Conservation (phyloP, 345 rosid genomes). For the Linum lewisii region DNA sequence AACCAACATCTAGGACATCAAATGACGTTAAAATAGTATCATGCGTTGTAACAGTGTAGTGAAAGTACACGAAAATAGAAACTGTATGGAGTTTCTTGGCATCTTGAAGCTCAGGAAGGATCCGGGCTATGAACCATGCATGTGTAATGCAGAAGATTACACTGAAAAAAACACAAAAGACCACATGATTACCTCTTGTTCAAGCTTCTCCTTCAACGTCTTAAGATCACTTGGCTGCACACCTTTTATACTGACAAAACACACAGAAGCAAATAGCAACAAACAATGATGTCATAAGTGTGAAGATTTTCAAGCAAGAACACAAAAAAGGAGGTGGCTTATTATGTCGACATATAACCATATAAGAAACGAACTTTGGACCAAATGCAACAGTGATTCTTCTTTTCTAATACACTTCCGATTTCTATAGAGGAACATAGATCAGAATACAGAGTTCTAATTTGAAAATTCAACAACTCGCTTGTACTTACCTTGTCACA, state of each 20-base stretch:
- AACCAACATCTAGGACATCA: too few relatives aligned
- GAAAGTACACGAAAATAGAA: too few relatives aligned
- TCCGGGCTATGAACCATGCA: neutral
- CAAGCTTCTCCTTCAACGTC: constrained; percentile 73
- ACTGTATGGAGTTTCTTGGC: constrained; percentile 1
- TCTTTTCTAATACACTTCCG: neutral
- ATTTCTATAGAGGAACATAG: too few relatives aligned
- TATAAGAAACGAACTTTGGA: too few relatives aligned
- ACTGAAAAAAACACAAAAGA: neutral
- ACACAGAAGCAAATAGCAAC: constrained; percentile 10
- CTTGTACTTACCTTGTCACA: constrained; percentile 50
- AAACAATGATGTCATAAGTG: constrained; percentile 1
- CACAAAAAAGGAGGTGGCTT: neutral
- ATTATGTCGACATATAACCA: neutral
- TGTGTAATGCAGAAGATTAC: neutral
- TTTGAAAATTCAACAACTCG: too few relatives aligned
- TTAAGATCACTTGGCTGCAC: constrained; percentile 61
- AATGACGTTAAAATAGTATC: too few relatives aligned
- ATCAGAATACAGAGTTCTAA: too few relatives aligned
- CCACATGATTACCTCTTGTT: constrained; percentile 57
- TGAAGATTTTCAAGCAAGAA: neutral
- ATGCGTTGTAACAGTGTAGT: too few relatives aligned
- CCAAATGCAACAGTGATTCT: neutral
- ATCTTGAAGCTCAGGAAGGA: neutral
- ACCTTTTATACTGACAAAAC: constrained; percentile 62